phyloP scores from a whole-genome alignment of 345 rosid species.

The Gossypium raimondii region DNA sequence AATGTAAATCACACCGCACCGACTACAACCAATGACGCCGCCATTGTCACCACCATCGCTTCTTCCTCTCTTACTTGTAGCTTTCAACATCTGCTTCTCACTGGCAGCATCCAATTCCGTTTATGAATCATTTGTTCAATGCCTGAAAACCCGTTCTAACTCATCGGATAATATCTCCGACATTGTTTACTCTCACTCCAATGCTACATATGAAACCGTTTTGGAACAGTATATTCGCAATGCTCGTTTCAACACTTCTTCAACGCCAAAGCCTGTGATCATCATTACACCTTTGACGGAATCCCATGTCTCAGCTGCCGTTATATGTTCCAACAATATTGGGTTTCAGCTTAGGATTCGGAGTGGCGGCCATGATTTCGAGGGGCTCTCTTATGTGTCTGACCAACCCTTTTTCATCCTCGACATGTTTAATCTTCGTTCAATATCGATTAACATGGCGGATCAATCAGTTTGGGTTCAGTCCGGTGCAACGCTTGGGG shows the following conservation, averaged over 20 bases:
- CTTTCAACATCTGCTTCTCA: neutral
- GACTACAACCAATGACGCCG: neutral
- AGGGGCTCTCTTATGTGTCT: constrained; percentile 52
- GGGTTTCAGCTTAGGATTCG: constrained; percentile 47
- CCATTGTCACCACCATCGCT: neutral
- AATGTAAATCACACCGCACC: neutral
- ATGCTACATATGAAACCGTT: constrained; percentile 38
- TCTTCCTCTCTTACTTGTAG: neutral
- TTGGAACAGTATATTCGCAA: constrained; percentile 54
- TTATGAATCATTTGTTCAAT: constrained; percentile 37
- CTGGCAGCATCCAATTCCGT: constrained; percentile 19
- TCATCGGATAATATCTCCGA: constrained; percentile 23
- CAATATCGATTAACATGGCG: constrained; percentile 24
- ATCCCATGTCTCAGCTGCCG: constrained; percentile 51
- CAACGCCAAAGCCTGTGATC: constrained; percentile 43
- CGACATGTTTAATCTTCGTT: constrained; percentile 47
- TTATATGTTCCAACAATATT: constrained; percentile 40
- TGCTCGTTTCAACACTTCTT: constrained; percentile 44
- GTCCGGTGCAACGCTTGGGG: constrained; percentile 53
- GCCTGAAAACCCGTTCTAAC: constrained; percentile 34
- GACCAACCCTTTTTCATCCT: constrained; percentile 49
- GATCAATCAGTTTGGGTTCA: constrained; percentile 45
- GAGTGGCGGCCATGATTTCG: constrained; percentile 61
- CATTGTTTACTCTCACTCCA: constrained; percentile 32
- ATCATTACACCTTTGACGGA: constrained; percentile 51